phyloP scores from a whole-genome alignment of 768 basidiomycete genomes.

The Suillus decipiens region DNA sequence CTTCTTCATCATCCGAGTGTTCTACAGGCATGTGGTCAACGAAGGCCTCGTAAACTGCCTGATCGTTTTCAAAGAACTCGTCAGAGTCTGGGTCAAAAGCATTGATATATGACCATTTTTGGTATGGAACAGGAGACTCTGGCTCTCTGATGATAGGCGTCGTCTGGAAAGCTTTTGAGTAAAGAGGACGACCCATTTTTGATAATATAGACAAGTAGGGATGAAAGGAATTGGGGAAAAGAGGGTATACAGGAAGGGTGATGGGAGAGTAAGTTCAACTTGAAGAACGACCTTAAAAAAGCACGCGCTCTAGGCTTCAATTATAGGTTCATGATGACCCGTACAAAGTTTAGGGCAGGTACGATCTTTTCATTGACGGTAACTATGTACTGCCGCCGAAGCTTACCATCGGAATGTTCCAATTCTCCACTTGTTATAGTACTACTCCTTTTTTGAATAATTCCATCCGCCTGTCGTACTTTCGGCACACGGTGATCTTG shows the following conservation, averaged over 20 bases:
- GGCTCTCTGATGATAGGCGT: constrained; percentile 47
- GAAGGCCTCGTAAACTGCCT: constrained; percentile 66
- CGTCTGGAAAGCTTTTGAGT: constrained; percentile 45
- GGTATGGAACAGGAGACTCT: constrained; percentile 39
- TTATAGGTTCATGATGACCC: constrained; percentile 5
- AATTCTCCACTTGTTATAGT: too few relatives aligned
- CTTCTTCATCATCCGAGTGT: constrained; percentile 16
- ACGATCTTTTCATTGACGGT: constrained; percentile 29
- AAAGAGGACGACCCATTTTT: constrained; percentile 62
- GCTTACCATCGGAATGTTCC: too few relatives aligned
- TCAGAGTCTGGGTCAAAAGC: constrained; percentile 82
- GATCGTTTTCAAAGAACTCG: constrained; percentile 64
- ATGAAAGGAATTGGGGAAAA: constrained; percentile 6
- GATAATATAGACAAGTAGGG: constrained; percentile 30
- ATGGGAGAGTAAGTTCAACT: background rate
- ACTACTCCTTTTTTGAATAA: background rate
- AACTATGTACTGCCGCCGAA: background rate
- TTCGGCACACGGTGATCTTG: background rate
- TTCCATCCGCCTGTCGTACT: background rate
- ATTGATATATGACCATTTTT: constrained; percentile 66
- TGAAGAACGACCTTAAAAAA: constrained; percentile 6
- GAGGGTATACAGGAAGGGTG: constrained; percentile 19
- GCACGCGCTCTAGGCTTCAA: constrained; percentile 17
- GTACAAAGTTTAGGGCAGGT: constrained; percentile 35
- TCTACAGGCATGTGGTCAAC: constrained; percentile 40